These are phyloP conservation scores for Amanita pseudoporphyria DNA, from an alignment of 768 basidiomycete species.

Conservation along the genomic window DNA sequence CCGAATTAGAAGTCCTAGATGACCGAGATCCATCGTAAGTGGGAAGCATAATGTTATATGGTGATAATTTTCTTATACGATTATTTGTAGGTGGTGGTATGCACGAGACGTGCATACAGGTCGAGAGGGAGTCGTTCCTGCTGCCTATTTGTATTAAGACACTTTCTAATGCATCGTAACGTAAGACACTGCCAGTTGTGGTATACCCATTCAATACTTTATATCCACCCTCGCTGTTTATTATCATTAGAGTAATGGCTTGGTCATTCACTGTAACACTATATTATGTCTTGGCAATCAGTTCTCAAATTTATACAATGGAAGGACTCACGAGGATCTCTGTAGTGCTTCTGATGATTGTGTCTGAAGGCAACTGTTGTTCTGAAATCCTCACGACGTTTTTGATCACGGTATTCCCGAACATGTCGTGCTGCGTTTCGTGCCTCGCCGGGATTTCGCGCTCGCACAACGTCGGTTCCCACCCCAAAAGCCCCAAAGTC, in stretches of 20 bases:
- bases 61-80: not conserved
- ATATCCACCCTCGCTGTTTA: not conserved
- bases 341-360: constrained; percentile 84
- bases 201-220: constrained; percentile 4
- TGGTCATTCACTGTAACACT: constrained; percentile 21
- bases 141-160: constrained; percentile 79
- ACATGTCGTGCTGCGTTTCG: constrained; percentile 84
- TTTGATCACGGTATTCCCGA: constrained; percentile 75
- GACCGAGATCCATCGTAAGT: constrained; percentile 74
- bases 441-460: constrained; percentile 92
- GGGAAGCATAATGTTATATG: not conserved
- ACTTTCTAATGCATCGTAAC: constrained; percentile 21
- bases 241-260: not conserved
- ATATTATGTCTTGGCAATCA: constrained; percentile 6
- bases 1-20: constrained; percentile 69
- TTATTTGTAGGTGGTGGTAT: constrained; percentile 81
- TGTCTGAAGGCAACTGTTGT: constrained; percentile 70
- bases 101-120: constrained; percentile 74
- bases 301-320: not conserved
- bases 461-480: constrained; percentile 79
- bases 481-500: constrained; percentile 82
- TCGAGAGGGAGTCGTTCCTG: constrained; percentile 84
- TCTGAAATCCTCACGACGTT: constrained; percentile 72
- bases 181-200: constrained; percentile 13
- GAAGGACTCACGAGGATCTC: constrained; percentile 55